phyloP scores from a whole-genome alignment of 1,284 basidiomycete genomes.

The Ceratobasidium sp. region DNA sequence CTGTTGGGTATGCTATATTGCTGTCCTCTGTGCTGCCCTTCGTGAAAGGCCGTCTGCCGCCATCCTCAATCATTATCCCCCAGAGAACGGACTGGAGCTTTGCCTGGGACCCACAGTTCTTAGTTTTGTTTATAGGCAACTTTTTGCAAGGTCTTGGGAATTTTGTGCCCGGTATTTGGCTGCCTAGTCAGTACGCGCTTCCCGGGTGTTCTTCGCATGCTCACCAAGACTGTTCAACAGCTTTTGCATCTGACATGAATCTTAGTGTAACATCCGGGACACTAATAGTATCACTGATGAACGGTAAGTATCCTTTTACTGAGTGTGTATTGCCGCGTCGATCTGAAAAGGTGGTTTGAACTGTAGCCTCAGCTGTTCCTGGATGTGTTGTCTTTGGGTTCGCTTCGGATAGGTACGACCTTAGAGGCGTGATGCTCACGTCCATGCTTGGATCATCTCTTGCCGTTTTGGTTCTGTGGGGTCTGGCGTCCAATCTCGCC shows the following conservation, averaged over 20 bases:
- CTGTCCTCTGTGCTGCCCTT: constrained; percentile 46
- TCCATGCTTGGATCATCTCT: constrained; percentile 47
- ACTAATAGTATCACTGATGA: constrained; percentile 48
- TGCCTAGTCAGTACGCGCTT: constrained; percentile 40
- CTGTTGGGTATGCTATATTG: constrained; percentile 32
- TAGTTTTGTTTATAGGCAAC: constrained; percentile 46
- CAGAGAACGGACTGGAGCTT: constrained; percentile 44
- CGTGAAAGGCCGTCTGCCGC: constrained; percentile 47
- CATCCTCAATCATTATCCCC: constrained; percentile 42
- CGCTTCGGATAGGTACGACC: constrained; percentile 46
- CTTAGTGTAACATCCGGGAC: constrained; percentile 48
- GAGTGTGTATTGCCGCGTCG: not conserved
- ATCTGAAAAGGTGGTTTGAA: not conserved
- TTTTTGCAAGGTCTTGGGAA: constrained; percentile 49
- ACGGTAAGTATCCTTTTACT: constrained; percentile 31
- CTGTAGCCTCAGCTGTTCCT: constrained; percentile 45
- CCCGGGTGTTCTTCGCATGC: not conserved
- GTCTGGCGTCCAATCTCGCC: constrained; percentile 44
- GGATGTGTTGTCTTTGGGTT: constrained; percentile 46
- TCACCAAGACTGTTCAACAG: not conserved
- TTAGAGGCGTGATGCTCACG: constrained; percentile 43
- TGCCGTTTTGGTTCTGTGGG: constrained; percentile 47
- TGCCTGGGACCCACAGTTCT: constrained; percentile 45
- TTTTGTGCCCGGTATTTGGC: constrained; percentile 49
- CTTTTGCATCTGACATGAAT: constrained; percentile 49